Evolutionary conservation across 345 rosid species (phyloP).

Genomic region (Carallia pectinifolia): DNA sequence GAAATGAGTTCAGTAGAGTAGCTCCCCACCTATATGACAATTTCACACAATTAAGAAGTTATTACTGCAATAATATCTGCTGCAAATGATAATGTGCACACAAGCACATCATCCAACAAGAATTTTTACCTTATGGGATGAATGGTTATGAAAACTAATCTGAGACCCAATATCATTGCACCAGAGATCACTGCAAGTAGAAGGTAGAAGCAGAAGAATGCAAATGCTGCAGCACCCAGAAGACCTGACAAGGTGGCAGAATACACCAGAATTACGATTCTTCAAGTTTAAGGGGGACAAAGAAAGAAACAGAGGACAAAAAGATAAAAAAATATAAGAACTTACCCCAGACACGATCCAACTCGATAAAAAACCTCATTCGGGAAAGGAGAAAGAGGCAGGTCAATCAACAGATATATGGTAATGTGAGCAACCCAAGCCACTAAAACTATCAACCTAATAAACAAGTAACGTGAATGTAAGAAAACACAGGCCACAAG

Average conservation of each 20-base stretch:
- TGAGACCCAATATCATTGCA: slow-evolving; percentile 95
- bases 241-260: slow-evolving; percentile 58
- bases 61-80: background rate
- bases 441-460: slow-evolving; percentile 85
- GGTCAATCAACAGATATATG: slow-evolving; percentile 65
- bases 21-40: slow-evolving; percentile 90
- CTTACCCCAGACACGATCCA: slow-evolving; percentile 95
- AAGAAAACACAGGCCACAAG: background rate
- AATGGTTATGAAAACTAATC: slow-evolving; percentile 80
- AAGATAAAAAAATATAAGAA: slow-evolving; percentile 7
- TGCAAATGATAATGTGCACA: background rate
- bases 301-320: slow-evolving; percentile 1
- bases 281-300: background rate
- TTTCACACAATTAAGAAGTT: slow-evolving; percentile 21
- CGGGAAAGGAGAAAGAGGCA: slow-evolving; percentile 87
- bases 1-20: slow-evolving; percentile 96
- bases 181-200: slow-evolving; percentile 94
- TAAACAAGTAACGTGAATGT: background rate
- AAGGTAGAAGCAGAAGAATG: slow-evolving; percentile 95
- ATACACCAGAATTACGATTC: slow-evolving; percentile 13
- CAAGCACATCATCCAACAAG: slow-evolving; percentile 8
- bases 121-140: slow-evolving; percentile 64
- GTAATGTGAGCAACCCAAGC: slow-evolving; percentile 97
- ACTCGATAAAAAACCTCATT: slow-evolving; percentile 97
- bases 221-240: slow-evolving; percentile 90